Evolutionary conservation across 371 early-diverging fungal species (phyloP).

Genomic region (Batrachochytrium dendrobatidis): DNA sequence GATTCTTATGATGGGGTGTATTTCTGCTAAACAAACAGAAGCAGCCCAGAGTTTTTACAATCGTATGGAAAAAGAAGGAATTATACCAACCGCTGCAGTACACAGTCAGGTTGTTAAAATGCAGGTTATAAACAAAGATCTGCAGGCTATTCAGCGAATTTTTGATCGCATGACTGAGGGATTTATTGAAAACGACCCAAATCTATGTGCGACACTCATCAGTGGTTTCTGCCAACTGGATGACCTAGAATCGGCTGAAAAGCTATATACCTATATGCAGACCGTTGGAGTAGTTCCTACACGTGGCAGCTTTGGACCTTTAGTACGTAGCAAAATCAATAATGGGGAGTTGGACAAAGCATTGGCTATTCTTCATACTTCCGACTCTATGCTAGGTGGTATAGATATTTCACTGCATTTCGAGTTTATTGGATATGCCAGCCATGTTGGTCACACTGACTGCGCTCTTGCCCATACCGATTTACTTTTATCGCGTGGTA

Average conservation of each 20-base stretch:
- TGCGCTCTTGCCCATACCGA: neutral
- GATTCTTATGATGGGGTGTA: neutral
- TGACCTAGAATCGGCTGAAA: neutral
- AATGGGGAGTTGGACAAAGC: neutral
- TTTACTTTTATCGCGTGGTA: neutral
- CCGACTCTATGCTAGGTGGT: neutral
- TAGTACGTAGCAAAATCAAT: neutral
- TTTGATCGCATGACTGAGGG: too few relatives aligned
- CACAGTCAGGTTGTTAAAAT: too few relatives aligned
- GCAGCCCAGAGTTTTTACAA: neutral
- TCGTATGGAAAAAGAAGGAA: neutral
- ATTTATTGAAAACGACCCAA: too few relatives aligned
- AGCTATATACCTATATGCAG: neutral
- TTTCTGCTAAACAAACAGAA: neutral
- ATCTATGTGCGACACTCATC: too few relatives aligned
- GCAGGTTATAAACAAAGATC: too few relatives aligned
- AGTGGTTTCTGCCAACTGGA: neutral
- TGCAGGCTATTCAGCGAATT: too few relatives aligned
- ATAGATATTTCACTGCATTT: neutral
- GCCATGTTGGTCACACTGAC: neutral
- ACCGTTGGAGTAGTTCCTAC: neutral
- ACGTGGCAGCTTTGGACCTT: neutral
- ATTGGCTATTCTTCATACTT: neutral
- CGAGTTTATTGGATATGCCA: neutral
- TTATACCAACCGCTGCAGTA: neutral